Evolutionary conservation across 768 basidiomycete genomes (phyloP), one percentile per base, ranked within the genome.

Genomic region (Mycena amicta): DNA sequence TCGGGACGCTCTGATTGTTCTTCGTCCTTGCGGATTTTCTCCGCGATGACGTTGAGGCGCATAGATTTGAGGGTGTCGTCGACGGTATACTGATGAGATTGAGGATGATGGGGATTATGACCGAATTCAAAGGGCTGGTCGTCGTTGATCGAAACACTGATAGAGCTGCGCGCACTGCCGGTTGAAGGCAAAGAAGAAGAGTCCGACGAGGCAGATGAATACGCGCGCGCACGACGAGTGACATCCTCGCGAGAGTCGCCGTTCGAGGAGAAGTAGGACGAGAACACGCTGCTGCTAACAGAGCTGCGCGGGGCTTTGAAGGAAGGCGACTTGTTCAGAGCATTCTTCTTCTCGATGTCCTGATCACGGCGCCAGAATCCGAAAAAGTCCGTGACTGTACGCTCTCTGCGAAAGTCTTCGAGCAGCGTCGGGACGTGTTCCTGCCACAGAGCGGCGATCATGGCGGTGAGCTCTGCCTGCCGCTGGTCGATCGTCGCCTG

Each of bases 301-400:
- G 86, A 86, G 18, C 67, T 68, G 59, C 79, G 77, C 20, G 73
- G 64, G 55, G 31, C 59, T 70, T 66, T 37, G 62, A 23, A 8
- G 5, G 26, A n/a, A 25, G 47, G 25, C 13, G 47, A 15, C 47
- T 39, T 62, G 47, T 45, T 46, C 56, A 63, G 59, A 64, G 68
- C 55, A 52, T 69, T 55, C 66, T 81, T 85, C 59, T 77, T 76
- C 26, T 77, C 77, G 31, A 83, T 73, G 53, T 92, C 90, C 58
- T 82, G 71, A 69, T 93, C 92, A 37, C 86, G 74, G 59, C 86
- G 77, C 92, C 92, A 93, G 61, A 82, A 80, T 15, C 83, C 88
- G 66, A 93, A 93, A 71, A 93, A 93, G 68, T 92, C 87, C 2
- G 83, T 83, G 50, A 90, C 81, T 27, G 78, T 69, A 30, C 75